These are phyloP conservation scores for Ceratocystis cacaofunesta DNA, from an alignment of 2,329 filamentous ascomycete species.

Conservation along the genomic window DNA sequence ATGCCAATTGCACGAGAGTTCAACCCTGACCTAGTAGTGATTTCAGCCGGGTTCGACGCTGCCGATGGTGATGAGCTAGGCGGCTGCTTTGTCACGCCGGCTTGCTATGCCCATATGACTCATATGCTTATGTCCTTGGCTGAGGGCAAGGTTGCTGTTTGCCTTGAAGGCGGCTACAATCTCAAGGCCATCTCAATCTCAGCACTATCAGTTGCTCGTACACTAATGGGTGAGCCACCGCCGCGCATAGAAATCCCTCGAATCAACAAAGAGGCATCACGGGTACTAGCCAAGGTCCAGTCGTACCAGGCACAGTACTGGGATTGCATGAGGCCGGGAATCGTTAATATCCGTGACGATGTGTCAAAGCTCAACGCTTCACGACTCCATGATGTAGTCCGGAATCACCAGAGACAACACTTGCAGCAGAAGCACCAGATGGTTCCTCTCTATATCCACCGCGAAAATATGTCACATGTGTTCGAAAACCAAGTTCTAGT, in stretches of 20 bases:
- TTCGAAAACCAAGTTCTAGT: constrained; percentile 80
- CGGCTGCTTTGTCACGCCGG: constrained; percentile 78
- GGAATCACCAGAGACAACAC: constrained; percentile 57
- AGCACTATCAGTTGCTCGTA: constrained; percentile 77
- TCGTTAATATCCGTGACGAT: constrained; percentile 40
- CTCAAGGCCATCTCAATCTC: constrained; percentile 84
- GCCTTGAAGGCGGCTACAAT: constrained; percentile 92
- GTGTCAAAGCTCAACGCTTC: constrained; percentile 39
- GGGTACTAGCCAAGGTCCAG: constrained; percentile 43
- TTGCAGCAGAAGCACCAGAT: constrained; percentile 62
- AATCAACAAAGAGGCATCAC: constrained; percentile 42
- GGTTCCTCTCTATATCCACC: constrained; percentile 65
- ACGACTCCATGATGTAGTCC: constrained; percentile 65
- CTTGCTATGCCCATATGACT: constrained; percentile 95
- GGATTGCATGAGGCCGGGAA: constrained; percentile 67
- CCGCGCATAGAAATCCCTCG: constrained; percentile 41
- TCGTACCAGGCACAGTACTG: constrained; percentile 57
- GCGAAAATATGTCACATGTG: constrained; percentile 54
- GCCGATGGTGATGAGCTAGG: constrained; percentile 86
- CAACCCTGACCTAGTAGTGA: constrained; percentile 82
- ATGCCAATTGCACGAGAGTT: constrained; percentile 96
- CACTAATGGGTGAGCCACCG: constrained; percentile 90
- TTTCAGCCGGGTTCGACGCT: constrained; percentile 91
- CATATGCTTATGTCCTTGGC: constrained; percentile 97
- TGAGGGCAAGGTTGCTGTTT: constrained; percentile 76